Percentiles rank a stretch among this genome's conserved stretches.
These are phyloP conservation scores for Arthroderma sp. DNA, from an alignment of 2,329 filamentous ascomycete species.

Conservation along the genomic window DNA sequence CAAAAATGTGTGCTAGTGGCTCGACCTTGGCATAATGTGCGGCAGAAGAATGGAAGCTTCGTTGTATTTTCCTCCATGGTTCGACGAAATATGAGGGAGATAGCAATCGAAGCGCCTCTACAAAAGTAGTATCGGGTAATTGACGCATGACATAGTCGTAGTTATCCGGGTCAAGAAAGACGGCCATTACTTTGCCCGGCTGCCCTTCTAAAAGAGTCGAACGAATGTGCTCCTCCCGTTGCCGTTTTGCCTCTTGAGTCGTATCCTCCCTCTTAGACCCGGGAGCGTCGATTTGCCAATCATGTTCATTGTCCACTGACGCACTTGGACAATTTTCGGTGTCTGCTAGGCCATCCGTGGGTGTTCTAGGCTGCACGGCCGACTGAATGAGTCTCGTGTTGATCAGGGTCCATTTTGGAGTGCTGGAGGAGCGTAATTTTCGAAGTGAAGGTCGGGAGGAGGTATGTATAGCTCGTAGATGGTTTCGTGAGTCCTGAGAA, in stretches of 20 bases:
- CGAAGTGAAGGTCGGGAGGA: slow-evolving; percentile 3
- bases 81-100: slow-evolving; percentile 45
- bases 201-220: slow-evolving; percentile 24
- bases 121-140: slow-evolving; percentile 47
- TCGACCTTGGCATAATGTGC: slow-evolving; percentile 33
- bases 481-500: neutral
- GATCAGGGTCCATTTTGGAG: slow-evolving; percentile 2
- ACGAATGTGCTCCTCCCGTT: slow-evolving; percentile 6
- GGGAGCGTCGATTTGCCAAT: neutral
- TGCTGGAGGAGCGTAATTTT: slow-evolving; percentile 1
- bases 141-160: slow-evolving; percentile 18
- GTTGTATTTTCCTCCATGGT: slow-evolving; percentile 37
- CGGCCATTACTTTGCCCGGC: slow-evolving; percentile 31
- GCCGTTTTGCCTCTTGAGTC: neutral
- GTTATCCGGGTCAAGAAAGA: slow-evolving; percentile 25
- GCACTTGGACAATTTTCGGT: neutral
- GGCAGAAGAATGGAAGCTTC: slow-evolving; percentile 39
- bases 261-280: neutral
- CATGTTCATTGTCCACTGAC: neutral
- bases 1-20: slow-evolving; percentile 28
- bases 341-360: neutral
- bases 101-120: slow-evolving; percentile 50
- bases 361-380: neutral
- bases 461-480: slow-evolving; percentile 4
- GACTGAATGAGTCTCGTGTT: neutral